Percentiles rank a stretch among this genome's conserved stretches.
Evolutionary conservation across 768 basidiomycete genomes (phyloP).

Genomic region (Agaricus blazei): DNA sequence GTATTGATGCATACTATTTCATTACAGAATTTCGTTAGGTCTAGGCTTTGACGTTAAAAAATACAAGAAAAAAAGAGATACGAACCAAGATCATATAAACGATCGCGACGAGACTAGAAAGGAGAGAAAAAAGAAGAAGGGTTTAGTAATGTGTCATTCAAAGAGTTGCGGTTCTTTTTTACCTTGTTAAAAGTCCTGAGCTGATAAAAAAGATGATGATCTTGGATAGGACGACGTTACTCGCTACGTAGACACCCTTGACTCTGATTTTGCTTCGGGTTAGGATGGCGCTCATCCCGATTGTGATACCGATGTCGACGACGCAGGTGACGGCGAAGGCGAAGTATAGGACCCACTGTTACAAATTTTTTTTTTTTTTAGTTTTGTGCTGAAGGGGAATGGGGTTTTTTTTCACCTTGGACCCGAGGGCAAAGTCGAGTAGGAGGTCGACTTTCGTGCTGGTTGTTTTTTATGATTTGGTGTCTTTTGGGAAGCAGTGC

Average conservation of each 20-base stretch:
- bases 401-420: background rate
- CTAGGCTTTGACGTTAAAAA: too few species aligned
- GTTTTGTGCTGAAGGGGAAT: too few species aligned
- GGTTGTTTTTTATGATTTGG: too few species aligned
- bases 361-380: too few species aligned
- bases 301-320: slow-evolving; percentile 8
- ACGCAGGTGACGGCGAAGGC: slow-evolving; percentile 3
- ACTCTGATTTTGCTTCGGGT: slow-evolving; percentile 5
- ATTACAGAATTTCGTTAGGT: too few species aligned
- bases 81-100: slow-evolving; percentile 7
- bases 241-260: background rate
- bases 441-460: background rate
- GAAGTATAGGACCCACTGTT: slow-evolving; percentile 7
- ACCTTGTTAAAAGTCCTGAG: slow-evolving; percentile 9
- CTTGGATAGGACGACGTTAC: slow-evolving; percentile 8
- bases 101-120: slow-evolving; percentile 2
- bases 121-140: background rate
- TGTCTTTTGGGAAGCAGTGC: too few species aligned
- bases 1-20: background rate
- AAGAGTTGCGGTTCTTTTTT: background rate
- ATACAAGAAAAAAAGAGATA: background rate
- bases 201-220: slow-evolving; percentile 10
- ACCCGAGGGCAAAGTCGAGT: slow-evolving; percentile 1
- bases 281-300: slow-evolving; percentile 4
- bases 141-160: background rate